Evolutionary conservation across 2,329 filamentous ascomycete species (phyloP).

Genomic region (Elsinoe ampelina): DNA sequence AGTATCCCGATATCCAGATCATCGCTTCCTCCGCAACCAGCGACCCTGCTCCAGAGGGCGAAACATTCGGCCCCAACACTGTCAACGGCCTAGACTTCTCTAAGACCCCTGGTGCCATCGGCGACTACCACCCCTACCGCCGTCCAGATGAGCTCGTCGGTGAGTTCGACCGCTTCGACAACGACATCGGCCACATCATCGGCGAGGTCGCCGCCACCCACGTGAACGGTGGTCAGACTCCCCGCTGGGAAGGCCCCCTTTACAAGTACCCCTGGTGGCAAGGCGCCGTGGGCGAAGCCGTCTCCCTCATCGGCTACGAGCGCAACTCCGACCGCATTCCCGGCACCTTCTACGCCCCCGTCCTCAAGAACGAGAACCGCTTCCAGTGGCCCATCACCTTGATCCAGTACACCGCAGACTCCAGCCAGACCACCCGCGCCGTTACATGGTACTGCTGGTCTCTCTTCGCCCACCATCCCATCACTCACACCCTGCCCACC

Average conservation of each 20-base stretch:
- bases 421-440: conserved; percentile 24
- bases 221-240: conserved; percentile 43
- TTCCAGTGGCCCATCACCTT: conserved; percentile 30
- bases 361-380: conserved; percentile 23
- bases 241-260: conserved; percentile 33
- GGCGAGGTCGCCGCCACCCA: conserved; percentile 47
- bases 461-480: conserved; percentile 36
- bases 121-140: conserved; percentile 27
- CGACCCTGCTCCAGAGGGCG: conserved; percentile 18
- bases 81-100: conserved; percentile 15
- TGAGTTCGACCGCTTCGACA: conserved; percentile 38
- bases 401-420: conserved; percentile 33
- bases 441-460: conserved; percentile 29
- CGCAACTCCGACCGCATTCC: conserved; percentile 52
- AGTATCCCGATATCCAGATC: conserved; percentile 49
- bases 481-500: conserved; percentile 37
- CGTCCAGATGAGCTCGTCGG: conserved; percentile 22
- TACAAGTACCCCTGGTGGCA: conserved; percentile 37
- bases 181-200: conserved; percentile 35
- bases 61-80: conserved; percentile 14
- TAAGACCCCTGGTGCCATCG: conserved; percentile 18
- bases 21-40: conserved; percentile 37
- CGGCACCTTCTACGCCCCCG: conserved; percentile 40
- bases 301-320: conserved; percentile 57
- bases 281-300: conserved; percentile 53